Percentiles rank a stretch among this genome's conserved stretches.
Conservation (phyloP, 139 green algal species). For the Edaphochlamys debaryana region DNA sequence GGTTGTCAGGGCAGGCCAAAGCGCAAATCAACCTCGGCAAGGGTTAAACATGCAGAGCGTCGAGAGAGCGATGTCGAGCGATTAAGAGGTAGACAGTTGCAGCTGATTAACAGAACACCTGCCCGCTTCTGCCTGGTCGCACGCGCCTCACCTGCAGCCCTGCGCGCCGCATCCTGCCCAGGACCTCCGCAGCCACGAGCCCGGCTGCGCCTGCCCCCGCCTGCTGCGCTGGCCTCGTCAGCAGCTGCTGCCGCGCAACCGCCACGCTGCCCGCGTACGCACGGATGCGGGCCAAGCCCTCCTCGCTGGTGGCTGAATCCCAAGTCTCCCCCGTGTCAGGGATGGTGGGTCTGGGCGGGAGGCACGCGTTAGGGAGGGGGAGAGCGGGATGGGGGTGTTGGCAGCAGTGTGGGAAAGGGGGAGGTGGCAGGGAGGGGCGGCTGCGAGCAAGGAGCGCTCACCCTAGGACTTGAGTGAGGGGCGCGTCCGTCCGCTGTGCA, state of each 20-base stretch:
- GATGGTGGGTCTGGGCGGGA: not conserved
- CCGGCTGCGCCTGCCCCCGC: not conserved
- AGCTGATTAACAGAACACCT: not conserved
- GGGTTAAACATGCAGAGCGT: too few relatives aligned
- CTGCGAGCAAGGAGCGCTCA: not conserved
- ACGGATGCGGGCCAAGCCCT: constrained; percentile 9
- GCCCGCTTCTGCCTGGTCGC: too few relatives aligned
- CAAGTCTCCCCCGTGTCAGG: constrained; percentile 27
- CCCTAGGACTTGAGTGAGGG: constrained; percentile 23
- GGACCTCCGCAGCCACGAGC: not conserved
- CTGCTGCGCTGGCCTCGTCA: not conserved
- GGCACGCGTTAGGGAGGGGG: not conserved
- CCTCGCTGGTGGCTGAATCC: not conserved
- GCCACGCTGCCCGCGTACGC: constrained; percentile 6
- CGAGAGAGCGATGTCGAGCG: not conserved
- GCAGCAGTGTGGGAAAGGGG: not conserved
- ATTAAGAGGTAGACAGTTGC: not conserved
- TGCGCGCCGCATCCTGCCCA: constrained; percentile 1
- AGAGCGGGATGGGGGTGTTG: not conserved
- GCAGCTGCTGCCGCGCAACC: constrained; percentile 23
- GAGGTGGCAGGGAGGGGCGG: not conserved
- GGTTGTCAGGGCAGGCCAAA: not conserved
- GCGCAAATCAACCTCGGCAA: not conserved
- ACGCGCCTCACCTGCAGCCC: constrained; percentile 1
- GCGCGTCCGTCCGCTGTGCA: not conserved